Base-by-base conservation (phyloP, 768 basidiomycete genomes). In the Xanthoconium stramineum region DNA sequence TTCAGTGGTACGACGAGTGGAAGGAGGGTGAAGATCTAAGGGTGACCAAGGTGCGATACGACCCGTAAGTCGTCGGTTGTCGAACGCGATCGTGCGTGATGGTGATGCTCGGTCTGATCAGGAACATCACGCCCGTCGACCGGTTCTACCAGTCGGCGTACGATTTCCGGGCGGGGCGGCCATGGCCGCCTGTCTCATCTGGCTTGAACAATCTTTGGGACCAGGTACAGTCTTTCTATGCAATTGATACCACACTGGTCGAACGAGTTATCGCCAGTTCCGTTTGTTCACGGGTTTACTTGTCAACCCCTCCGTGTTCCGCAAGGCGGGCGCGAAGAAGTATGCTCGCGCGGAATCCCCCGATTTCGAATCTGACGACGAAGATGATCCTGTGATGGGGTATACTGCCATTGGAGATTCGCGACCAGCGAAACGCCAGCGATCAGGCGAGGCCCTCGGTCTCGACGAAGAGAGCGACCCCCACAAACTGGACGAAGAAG, bases 1-100 rank as follows among this genome's bases (percentile, higher is more conserved):
- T 64, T 17, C 73, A 74, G 40, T 91, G 88, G 88, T 88, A 79
- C 74, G 82, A 88, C 56, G 73, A 81, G n/a, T 91, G 89, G 89
- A 80, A 80, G 48, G 81, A 85, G 40, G 75, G 72, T 4, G 88
- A 90, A 66, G 69, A 75, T 47, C 69, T 77, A 33, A 74, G 82
- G 55, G 68, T 74, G 38, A 71, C 66, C 5, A 71, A 65, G 30
- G 71, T 70, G 40, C 73, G 69, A 36, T 80, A 80, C 54, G 76
- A 88, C 64, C 68, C 73, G 87, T 88, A 59, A 61, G 84, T 64
- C 38, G 28, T 50, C 37, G 3, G 35, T 40, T 0, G 5, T n/a
- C 20, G 3, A 2, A 2, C 17, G 6, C 13, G 3, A 19, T 0
- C 30, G 13, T 13, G 33, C 19, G 24, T 32, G 47, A 58, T 38